Conservation (phyloP, 192 early-diverging fungal genomes). For the Rhizophagus sp. region DNA sequence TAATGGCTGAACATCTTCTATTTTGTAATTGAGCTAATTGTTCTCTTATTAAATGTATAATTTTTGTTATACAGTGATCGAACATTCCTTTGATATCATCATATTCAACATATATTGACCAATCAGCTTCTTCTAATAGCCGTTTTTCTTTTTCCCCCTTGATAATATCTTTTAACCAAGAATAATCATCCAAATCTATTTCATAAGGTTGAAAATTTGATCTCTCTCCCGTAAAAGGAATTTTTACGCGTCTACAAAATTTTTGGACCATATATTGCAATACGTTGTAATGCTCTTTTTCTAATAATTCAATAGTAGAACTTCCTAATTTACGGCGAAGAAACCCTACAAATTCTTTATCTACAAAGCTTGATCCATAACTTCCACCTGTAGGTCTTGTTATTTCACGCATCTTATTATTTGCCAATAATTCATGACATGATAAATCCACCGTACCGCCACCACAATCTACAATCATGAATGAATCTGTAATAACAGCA, state of each 20-base stretch:
- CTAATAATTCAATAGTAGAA: background rate
- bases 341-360: background rate
- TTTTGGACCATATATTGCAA: background rate
- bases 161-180: background rate
- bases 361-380: background rate
- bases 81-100: conserved; percentile 36
- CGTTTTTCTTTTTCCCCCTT: background rate
- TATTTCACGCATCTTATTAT: background rate
- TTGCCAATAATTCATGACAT: background rate
- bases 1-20: conserved; percentile 31
- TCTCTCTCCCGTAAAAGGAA: background rate
- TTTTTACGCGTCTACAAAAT: background rate
- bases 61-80: conserved; percentile 53
- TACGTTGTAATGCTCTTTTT: background rate
- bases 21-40: conserved; percentile 45
- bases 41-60: conserved; percentile 50
- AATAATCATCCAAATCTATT: background rate
- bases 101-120: background rate
- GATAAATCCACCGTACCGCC: background rate
- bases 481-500: background rate
- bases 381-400: background rate
- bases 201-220: background rate
- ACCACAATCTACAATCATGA: background rate
- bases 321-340: background rate
- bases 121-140: background rate